phyloP scores from a whole-genome alignment of 768 basidiomycete species.

The Tephrocybe sp. region DNA sequence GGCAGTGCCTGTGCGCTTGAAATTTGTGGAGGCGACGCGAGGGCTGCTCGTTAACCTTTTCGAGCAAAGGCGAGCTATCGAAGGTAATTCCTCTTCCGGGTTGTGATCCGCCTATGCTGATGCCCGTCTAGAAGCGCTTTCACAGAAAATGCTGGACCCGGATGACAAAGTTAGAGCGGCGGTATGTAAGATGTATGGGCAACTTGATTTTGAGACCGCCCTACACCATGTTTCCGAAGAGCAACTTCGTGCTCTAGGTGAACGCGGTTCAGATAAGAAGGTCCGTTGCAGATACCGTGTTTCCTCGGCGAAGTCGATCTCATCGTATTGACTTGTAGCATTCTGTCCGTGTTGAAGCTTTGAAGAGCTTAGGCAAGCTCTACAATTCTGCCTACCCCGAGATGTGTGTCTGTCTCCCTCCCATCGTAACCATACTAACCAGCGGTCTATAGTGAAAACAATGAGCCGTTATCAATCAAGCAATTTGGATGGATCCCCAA shows the following conservation, averaged over 20 bases:
- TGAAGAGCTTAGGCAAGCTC: constrained; percentile 71
- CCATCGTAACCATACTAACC: not conserved
- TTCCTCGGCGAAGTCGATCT: not conserved
- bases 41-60: constrained; percentile 62
- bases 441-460: constrained; percentile 63
- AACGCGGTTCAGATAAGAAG: constrained; percentile 83
- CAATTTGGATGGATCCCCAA: constrained; percentile 96
- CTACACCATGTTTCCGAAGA: constrained; percentile 72
- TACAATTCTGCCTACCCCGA: constrained; percentile 84
- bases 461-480: constrained; percentile 63
- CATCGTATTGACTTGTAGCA: constrained; percentile 33
- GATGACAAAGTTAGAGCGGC: constrained; percentile 91
- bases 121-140: constrained; percentile 47
- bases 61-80: constrained; percentile 66
- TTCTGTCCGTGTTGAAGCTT: constrained; percentile 70
- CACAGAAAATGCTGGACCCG: constrained; percentile 72
- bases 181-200: constrained; percentile 75
- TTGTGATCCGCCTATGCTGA: not conserved
- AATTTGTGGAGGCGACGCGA: constrained; percentile 70
- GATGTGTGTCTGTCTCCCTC: constrained; percentile 60
- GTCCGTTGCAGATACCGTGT: constrained; percentile 42
- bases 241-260: constrained; percentile 64
- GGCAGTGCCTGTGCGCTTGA: constrained; percentile 62
- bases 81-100: constrained; percentile 48
- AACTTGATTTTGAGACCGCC: constrained; percentile 88